These are phyloP conservation scores for Helminthosporium solani DNA, from an alignment of 2,329 filamentous ascomycete species.

Conservation along the genomic window DNA sequence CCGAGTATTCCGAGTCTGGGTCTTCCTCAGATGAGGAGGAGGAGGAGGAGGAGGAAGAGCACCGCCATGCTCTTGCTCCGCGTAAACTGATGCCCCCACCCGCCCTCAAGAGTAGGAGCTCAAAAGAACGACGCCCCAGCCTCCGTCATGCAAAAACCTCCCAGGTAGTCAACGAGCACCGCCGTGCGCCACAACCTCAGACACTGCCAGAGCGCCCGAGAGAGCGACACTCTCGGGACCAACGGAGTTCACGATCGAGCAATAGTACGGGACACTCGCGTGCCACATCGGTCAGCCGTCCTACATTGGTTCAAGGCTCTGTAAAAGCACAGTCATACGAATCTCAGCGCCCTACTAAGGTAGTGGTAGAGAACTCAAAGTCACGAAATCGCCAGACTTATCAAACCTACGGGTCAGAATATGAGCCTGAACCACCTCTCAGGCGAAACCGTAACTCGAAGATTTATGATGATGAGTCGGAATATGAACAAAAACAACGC, in stretches of 20 bases:
- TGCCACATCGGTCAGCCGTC: constrained; percentile 29
- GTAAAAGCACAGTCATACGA: constrained; percentile 37
- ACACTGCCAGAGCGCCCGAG: constrained; percentile 15
- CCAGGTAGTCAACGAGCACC: constrained; percentile 15
- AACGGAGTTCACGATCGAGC: constrained; percentile 7
- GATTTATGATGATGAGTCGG: background rate
- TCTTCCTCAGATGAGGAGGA: constrained; percentile 19
- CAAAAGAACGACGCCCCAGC: constrained; percentile 22
- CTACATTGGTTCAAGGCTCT: constrained; percentile 31
- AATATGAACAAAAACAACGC: constrained; percentile 14
- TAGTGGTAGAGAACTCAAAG: constrained; percentile 31
- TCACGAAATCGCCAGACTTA: constrained; percentile 29
- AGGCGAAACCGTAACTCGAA: constrained; percentile 7
- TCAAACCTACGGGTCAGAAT: constrained; percentile 25
- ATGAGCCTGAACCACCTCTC: constrained; percentile 13
- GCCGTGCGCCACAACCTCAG: constrained; percentile 17
- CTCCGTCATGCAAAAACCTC: constrained; percentile 30
- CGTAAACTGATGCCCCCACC: constrained; percentile 30
- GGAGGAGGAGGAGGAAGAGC: constrained; percentile 13
- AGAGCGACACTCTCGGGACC: constrained; percentile 17
- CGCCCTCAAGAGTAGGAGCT: constrained; percentile 12
- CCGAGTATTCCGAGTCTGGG: constrained; percentile 15
- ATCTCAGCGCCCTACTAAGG: constrained; percentile 18
- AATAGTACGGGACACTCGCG: constrained; percentile 20
- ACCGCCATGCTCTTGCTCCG: constrained; percentile 8